Evolutionary conservation across 352 stramenopile genomes (phyloP).

Genomic region (Halophytophthora batemanensis): DNA sequence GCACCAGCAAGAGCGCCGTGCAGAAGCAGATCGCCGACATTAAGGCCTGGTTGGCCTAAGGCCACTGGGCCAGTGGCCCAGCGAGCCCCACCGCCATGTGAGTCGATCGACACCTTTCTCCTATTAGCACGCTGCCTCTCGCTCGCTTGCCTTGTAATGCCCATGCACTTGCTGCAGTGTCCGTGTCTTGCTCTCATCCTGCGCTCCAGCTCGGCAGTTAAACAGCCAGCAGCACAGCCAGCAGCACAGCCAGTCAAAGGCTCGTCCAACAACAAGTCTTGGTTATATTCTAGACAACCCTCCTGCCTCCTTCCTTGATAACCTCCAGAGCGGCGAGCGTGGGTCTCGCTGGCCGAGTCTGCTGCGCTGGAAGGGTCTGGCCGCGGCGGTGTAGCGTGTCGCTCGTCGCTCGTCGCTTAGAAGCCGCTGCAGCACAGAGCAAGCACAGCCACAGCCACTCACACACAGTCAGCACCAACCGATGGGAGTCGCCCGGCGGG

Average conservation of each 20-base stretch:
- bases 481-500: too few species aligned
- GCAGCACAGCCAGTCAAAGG: too few species aligned
- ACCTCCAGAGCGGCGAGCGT: too few species aligned
- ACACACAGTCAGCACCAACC: not conserved
- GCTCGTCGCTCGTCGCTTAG: slow-evolving; percentile 13
- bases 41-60: slow-evolving; percentile 62
- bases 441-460: not conserved
- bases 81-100: too few species aligned
- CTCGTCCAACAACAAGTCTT: too few species aligned
- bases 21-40: slow-evolving; percentile 75
- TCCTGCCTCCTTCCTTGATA: too few species aligned
- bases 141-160: not conserved
- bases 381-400: not conserved
- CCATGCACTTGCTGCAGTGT: slow-evolving; percentile 1
- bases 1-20: slow-evolving; percentile 78
- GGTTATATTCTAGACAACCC: too few species aligned
- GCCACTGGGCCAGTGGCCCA: too few species aligned
- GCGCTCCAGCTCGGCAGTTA: too few species aligned
- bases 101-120: not conserved
- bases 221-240: not conserved
- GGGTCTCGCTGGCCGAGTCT: too few species aligned
- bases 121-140: not conserved
- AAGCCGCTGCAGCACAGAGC: slow-evolving; percentile 13
- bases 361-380: not conserved
- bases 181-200: not conserved